Evolutionary conservation across 2,329 filamentous ascomycete species (phyloP), one percentile per base, ranked within the genome.

Genomic region (Sarocladium oryzae): DNA sequence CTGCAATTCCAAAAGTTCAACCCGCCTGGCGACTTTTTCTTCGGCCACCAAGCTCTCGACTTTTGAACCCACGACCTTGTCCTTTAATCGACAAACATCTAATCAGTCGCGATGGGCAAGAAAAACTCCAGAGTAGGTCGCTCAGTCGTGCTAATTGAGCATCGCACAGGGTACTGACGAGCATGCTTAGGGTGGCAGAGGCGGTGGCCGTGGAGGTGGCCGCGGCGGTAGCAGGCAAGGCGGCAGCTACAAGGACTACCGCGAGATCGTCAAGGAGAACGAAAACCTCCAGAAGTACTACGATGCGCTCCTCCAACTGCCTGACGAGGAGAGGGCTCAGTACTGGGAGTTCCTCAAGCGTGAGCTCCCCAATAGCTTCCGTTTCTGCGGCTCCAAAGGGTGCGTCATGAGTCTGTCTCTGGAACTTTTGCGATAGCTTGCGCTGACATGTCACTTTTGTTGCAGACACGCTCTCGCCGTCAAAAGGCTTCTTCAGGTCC

Each of bases 361-460:
- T 56, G 91, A 97, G 65, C 75, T 99, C 49, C 93, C 93, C 52
- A 97, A 96, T 73, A 96, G 91, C 69, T 99, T 97, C 75, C 84
- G 93, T 55, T 99, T 99, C 72, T 95, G 90, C 54, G 93, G 93
- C 33, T 96, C 90, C 43, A 95, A 92, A 77, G 88, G 89, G 85
- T 89, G 76, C 21, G 68, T 63, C 30, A 23, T 20, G 38, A 38
- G 40, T 35, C 46, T 43, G 21, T 24, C 9, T 21, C 45, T 32
- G 57, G 49, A 40, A 59, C 53, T 53, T 6, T 43, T 28, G 40
- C 40, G 40, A 4, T 20, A 3, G 28, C 3, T 48, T 21, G 43
- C 43, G 43, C 43, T 48, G 43, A 48, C 43, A 4, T 18, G 13
- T 7, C 10, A 16, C 20, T 32, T 9, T 10, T 33, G 18, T 40